Evolutionary conservation across 2,329 filamentous ascomycete species (phyloP), one percentile per base, ranked within the genome.

Genomic region (Fusarium secorum): DNA sequence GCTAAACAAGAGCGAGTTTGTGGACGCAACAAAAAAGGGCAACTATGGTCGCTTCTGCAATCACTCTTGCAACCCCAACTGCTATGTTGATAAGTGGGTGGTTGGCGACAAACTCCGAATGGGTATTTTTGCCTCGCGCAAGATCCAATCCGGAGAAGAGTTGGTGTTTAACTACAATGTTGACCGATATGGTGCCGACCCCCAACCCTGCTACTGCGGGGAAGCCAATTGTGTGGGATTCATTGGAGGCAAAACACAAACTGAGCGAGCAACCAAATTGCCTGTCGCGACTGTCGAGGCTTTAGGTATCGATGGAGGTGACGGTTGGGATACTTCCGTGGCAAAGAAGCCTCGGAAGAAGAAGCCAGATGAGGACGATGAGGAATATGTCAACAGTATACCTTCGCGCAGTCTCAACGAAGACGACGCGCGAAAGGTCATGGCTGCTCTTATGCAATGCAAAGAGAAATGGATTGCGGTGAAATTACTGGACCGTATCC

Each of bases 121-220:
- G 96, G 96, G 96, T 76, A 98, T 99, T 75, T 99, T 99, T 84
- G 93, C 95, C 75, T 89, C 93, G 82, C 93, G 95, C 71, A 86
- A 88, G 76, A 91, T 99, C 78, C 90, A 90, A 78, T 90, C 93
- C 22, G 96, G 96, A 60, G 96, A 99, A 81, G 96, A 99, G 81
- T 85, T 99, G 61, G 95, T 97, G 26, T 99, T 99, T 86, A 98
- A 99, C 84, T 99, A 99, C 88, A 99, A 99, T 77, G 96, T 99
- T 72, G 96, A 99, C 81, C 91, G 96, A 72, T 99, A 99, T 79
- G 96, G 96, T 70, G 95, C 96, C 45, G 94, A 99, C 75, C 95
- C 96, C 45, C 95, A 98, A 81, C 94, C 94, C 32, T 99, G 96
- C 82, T 98, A 98, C 81, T 99, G 96, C 80, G 95, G 90, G 68